Conservation (phyloP, 2,329 filamentous ascomycete genomes). For the Gliomastix tumulicola region DNA sequence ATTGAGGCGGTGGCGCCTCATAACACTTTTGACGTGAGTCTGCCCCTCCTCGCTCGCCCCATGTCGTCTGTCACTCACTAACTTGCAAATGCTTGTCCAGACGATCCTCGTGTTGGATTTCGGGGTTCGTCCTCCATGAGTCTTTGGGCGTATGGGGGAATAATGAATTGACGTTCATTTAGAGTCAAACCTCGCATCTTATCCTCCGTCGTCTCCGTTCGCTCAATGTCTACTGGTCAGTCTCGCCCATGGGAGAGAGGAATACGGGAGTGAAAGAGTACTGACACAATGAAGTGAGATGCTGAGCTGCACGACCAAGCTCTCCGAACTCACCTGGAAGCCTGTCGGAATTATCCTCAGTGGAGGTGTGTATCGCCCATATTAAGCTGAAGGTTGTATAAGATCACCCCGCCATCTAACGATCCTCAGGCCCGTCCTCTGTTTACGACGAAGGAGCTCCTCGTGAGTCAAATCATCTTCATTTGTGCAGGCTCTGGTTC, state of each 20-base stretch:
- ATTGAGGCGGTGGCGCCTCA: too few relatives aligned
- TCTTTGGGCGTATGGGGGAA: background rate
- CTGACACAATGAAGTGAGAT: too few relatives aligned
- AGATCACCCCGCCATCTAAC: conserved; percentile 4
- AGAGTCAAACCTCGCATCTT: conserved; percentile 67
- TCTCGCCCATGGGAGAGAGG: too few relatives aligned
- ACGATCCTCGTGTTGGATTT: conserved; percentile 70
- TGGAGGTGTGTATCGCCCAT: conserved; percentile 20
- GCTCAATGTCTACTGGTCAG: conserved; percentile 76
- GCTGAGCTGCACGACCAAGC: conserved; percentile 79
- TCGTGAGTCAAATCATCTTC: conserved; percentile 20
- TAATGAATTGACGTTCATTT: conserved; percentile 11
- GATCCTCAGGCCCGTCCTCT: conserved; percentile 42
- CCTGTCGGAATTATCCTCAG: conserved; percentile 71
- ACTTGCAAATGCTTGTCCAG: too few relatives aligned
- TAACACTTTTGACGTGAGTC: too few relatives aligned
- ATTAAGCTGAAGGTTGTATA: background rate
- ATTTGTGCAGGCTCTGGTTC: conserved; percentile 1
- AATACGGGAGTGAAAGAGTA: too few relatives aligned
- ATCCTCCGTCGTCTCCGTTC: conserved; percentile 70
- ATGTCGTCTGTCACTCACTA: too few relatives aligned
- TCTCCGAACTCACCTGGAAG: conserved; percentile 68
- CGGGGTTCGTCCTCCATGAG: conserved; percentile 19
- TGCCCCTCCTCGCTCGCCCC: too few relatives aligned
- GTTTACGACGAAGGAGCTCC: conserved; percentile 75